Evolutionary conservation across 1,284 basidiomycete species (phyloP).

Genomic region (Apiotrichum mycotoxinovorans): DNA sequence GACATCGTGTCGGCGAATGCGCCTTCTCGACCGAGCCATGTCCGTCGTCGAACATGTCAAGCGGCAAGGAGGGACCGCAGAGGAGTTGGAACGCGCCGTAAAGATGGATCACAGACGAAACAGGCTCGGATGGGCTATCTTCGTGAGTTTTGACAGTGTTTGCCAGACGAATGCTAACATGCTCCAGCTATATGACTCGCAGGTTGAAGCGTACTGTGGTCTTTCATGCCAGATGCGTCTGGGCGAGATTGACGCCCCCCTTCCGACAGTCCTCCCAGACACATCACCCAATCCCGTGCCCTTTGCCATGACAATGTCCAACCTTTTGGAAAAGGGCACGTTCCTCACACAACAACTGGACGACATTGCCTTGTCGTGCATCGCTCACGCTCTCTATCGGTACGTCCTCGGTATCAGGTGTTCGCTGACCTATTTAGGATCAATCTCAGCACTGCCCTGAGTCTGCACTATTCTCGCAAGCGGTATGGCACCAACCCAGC

Average conservation of each 20-base stretch:
- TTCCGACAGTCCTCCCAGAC: conserved; percentile 6
- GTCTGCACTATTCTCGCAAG: conserved; percentile 1
- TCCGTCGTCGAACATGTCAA: conserved; percentile 14
- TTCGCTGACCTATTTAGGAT: conserved; percentile 8
- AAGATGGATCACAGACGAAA: conserved; percentile 21
- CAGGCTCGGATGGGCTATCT: conserved; percentile 27
- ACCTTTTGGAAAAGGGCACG: conserved; percentile 18
- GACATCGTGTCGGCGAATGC: conserved; percentile 20
- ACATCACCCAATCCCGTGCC: background rate
- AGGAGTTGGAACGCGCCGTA: conserved; percentile 16
- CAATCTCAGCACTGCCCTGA: conserved; percentile 15
- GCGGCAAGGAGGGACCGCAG: background rate
- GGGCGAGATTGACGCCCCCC: conserved; percentile 13
- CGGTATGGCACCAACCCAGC: conserved; percentile 1
- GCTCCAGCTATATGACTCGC: conserved; percentile 23
- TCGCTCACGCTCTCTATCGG: conserved; percentile 24
- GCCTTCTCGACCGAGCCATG: conserved; percentile 19
- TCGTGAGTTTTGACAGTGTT: conserved; percentile 20
- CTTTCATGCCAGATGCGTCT: conserved; percentile 17
- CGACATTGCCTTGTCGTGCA: conserved; percentile 17
- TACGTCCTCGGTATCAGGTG: background rate
- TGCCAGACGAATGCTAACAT: too few relatives aligned
- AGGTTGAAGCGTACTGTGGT: conserved; percentile 23
- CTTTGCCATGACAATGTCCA: conserved; percentile 18
- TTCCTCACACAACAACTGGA: conserved; percentile 12